Evolutionary conservation across 2,329 filamentous ascomycete species (phyloP).

Genomic region (Colletotrichum sp.): DNA sequence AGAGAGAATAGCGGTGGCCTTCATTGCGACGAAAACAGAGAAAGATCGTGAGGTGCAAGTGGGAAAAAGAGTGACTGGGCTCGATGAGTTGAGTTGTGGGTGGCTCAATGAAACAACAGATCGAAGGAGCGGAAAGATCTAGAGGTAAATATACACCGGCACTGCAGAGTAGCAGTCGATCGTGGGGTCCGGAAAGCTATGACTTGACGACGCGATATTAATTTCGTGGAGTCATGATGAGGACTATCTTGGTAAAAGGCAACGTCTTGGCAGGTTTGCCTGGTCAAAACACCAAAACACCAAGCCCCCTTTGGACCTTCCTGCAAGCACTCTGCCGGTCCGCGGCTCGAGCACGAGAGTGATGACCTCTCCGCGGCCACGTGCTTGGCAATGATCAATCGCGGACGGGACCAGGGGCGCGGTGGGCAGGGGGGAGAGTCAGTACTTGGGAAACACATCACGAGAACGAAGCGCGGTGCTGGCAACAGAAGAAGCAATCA

Average conservation of each 20-base stretch:
- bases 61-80: neutral
- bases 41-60: neutral
- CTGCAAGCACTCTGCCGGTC: neutral
- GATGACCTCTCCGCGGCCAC: neutral
- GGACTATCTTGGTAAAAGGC: neutral
- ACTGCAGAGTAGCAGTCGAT: neutral
- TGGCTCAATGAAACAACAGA: neutral
- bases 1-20: conserved; percentile 22
- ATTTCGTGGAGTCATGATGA: conserved; percentile 6
- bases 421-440: neutral
- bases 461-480: neutral
- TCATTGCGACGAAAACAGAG: conserved; percentile 21
- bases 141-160: conserved; percentile 7
- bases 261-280: conserved; percentile 13
- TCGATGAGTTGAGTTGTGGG: neutral
- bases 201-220: conserved; percentile 2
- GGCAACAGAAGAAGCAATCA: neutral
- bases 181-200: neutral
- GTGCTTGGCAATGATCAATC: conserved; percentile 5
- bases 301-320: neutral
- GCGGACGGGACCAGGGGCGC: neutral
- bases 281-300: neutral
- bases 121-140: neutral
- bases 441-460: conserved; percentile 2
- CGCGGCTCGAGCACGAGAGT: neutral